phyloP scores from a whole-genome alignment of 257 asterid species.

The Vinca minor region DNA sequence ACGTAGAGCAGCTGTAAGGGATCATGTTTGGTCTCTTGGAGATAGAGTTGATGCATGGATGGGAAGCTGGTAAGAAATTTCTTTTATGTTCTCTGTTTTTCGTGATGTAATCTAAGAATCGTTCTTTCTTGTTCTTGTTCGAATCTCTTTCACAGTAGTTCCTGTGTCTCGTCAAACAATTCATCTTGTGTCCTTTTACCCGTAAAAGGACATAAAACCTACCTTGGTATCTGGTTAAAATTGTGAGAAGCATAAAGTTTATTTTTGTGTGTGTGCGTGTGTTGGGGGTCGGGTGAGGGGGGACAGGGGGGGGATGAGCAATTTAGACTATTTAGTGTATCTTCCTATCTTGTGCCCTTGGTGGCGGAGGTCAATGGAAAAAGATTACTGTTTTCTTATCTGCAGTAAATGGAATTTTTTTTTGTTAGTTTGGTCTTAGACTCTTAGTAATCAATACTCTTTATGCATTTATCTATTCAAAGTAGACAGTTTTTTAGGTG shows the following conservation, averaged over 20 bases:
- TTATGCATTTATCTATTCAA: too few relatives aligned
- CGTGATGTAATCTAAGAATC: too few relatives aligned
- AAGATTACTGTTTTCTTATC: background rate
- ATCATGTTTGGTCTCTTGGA: slow-evolving; percentile 72
- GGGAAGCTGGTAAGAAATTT: slow-evolving; percentile 51
- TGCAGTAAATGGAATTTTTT: background rate
- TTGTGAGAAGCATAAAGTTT: too few relatives aligned
- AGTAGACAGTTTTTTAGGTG: too few relatives aligned
- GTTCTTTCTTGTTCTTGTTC: too few relatives aligned
- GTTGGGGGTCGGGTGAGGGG: background rate
- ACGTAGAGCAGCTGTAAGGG: slow-evolving; percentile 62
- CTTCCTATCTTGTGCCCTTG: background rate
- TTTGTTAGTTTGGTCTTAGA: too few relatives aligned
- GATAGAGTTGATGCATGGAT: slow-evolving; percentile 86
- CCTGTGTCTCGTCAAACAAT: background rate
- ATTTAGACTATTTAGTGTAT: background rate
- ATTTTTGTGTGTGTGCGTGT: too few relatives aligned
- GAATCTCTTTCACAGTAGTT: background rate
- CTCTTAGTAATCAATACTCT: too few relatives aligned
- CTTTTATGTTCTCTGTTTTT: too few relatives aligned
- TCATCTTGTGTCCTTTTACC: background rate
- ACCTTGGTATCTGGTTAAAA: background rate
- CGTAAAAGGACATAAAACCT: background rate
- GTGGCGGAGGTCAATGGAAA: background rate
- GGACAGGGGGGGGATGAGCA: too few relatives aligned